These are phyloP conservation scores for Exophiala viscosa DNA, from an alignment of 2,329 filamentous ascomycete species.

Conservation along the genomic window DNA sequence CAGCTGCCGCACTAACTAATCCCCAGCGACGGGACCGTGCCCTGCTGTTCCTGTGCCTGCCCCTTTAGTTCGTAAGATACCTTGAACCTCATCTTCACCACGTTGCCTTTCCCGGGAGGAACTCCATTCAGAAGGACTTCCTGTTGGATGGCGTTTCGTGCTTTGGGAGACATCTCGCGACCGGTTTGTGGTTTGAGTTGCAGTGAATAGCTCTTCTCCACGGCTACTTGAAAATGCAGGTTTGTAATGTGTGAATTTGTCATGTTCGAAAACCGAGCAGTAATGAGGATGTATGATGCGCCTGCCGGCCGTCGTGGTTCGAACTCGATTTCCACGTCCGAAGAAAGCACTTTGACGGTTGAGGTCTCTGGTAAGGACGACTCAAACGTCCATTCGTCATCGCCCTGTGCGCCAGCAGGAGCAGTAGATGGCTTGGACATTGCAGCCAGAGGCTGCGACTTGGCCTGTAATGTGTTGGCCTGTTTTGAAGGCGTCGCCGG, in stretches of 20 bases:
- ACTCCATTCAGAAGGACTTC: constrained; percentile 74
- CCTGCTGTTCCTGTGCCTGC: constrained; percentile 68
- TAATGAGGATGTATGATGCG: constrained; percentile 60
- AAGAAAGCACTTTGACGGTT: constrained; percentile 65
- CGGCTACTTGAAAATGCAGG: constrained; percentile 85
- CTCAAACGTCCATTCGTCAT: constrained; percentile 93
- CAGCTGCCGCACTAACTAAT: constrained; percentile 42
- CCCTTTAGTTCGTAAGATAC: constrained; percentile 70
- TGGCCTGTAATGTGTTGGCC: constrained; percentile 28
- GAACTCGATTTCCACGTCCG: constrained; percentile 69
- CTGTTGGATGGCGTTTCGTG: constrained; percentile 77
- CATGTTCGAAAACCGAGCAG: constrained; percentile 80
- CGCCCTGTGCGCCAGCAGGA: constrained; percentile 46
- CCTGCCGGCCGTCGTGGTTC: constrained; percentile 56
- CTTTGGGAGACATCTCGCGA: constrained; percentile 65
- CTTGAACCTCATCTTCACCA: constrained; percentile 88
- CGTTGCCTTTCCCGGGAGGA: constrained; percentile 66
- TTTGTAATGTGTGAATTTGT: constrained; percentile 68
- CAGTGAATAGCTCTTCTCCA: constrained; percentile 83
- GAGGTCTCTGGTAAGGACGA: constrained; percentile 75
- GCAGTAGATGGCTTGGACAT: constrained; percentile 18
- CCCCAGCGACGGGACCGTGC: constrained; percentile 75
- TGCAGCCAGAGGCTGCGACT: constrained; percentile 21
- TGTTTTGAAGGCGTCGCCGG: constrained; percentile 40
- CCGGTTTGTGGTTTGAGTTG: constrained; percentile 82